phyloP scores from a whole-genome alignment of 2,329 filamentous ascomycete species.

The Eurotiales sp. region DNA sequence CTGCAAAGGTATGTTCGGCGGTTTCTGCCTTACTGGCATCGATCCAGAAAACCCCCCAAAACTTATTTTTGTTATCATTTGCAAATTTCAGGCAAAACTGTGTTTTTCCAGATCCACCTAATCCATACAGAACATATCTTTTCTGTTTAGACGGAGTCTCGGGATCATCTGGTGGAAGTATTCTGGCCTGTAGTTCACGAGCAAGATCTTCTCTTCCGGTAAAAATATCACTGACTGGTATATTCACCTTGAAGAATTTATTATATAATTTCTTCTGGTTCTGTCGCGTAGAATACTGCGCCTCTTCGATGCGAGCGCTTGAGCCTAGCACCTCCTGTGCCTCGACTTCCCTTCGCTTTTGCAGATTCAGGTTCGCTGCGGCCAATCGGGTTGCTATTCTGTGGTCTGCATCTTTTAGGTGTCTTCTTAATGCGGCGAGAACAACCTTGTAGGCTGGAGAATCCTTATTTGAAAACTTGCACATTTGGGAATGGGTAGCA shows the following conservation, averaged over 20 bases:
- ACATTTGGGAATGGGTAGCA: not conserved
- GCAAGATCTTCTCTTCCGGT: too few species aligned
- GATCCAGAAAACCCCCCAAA: not conserved
- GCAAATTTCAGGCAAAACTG: slow-evolving; percentile 38
- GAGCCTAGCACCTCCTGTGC: not conserved
- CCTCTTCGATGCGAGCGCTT: too few species aligned
- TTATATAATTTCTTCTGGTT: too few species aligned
- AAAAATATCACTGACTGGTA: too few species aligned
- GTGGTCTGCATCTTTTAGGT: not conserved
- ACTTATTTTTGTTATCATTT: slow-evolving; percentile 21
- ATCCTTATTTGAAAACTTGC: not conserved
- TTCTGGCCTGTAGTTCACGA: too few species aligned
- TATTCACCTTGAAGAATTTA: too few species aligned
- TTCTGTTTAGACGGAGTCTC: not conserved
- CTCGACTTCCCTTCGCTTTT: not conserved
- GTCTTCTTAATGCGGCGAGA: not conserved
- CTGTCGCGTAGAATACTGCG: too few species aligned
- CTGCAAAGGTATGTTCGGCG: not conserved
- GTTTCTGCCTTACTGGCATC: not conserved
- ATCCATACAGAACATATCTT: slow-evolving; percentile 32
- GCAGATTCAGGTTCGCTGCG: not conserved
- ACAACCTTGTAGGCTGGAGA: not conserved
- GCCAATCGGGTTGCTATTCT: not conserved
- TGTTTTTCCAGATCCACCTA: slow-evolving; percentile 40
- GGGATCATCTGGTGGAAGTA: too few species aligned